phyloP scores from a whole-genome alignment of 2,329 filamentous ascomycete genomes.

The Xylariaceae sp. region DNA sequence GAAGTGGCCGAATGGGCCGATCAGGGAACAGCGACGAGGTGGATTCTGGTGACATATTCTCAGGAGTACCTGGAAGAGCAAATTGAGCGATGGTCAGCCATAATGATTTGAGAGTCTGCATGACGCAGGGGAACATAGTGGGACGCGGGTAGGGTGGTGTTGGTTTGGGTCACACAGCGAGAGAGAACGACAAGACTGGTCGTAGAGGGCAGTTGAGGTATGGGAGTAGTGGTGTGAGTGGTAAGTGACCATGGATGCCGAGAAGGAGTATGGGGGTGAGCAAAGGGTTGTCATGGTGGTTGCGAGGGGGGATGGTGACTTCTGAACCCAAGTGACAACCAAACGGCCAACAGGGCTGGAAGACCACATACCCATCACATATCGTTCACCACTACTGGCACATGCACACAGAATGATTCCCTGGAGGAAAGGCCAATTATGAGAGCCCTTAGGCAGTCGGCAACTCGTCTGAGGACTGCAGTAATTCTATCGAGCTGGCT shows the following conservation, averaged over 20 bases:
- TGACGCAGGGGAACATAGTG: constrained; percentile 22
- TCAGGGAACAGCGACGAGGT: constrained; percentile 80
- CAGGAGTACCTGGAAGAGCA: constrained; percentile 40
- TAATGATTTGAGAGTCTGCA: constrained; percentile 19
- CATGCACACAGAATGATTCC: constrained; percentile 10
- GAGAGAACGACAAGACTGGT: no score
- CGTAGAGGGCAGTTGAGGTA: no score
- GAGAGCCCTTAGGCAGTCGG: neutral
- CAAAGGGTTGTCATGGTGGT: no score
- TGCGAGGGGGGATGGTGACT: no score
- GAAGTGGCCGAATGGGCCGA: constrained; percentile 87
- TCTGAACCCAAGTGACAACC: no score
- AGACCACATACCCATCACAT: constrained; percentile 32
- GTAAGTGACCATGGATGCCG: no score
- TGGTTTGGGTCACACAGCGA: neutral
- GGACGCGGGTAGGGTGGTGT: constrained; percentile 7
- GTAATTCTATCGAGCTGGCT: no score
- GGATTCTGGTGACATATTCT: constrained; percentile 68
- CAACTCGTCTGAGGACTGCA: no score
- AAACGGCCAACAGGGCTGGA: neutral
- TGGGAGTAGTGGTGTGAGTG: no score
- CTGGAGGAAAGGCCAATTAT: constrained; percentile 22
- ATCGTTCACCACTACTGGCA: constrained; percentile 24
- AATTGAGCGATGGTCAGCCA: constrained; percentile 33
- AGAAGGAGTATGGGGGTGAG: no score